phyloP scores from a whole-genome alignment of 176 grass and related monocot genomes.

The Carex pumila region DNA sequence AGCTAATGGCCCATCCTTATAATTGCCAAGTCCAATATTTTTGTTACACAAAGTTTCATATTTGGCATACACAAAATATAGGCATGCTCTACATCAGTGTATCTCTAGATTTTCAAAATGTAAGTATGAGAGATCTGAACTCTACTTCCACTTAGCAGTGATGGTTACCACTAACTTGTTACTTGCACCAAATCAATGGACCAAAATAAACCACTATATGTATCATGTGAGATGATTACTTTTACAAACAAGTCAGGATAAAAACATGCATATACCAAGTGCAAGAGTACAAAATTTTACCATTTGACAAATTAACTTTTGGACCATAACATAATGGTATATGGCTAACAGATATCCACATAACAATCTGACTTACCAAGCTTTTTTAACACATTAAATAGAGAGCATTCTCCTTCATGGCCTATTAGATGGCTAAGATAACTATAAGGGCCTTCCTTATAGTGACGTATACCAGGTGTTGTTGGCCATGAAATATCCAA shows the following conservation, averaged over 20 bases:
- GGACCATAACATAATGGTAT: background rate
- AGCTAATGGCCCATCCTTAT: constrained; percentile 91
- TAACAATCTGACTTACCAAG: constrained; percentile 54
- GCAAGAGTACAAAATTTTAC: background rate
- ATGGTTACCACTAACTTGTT: background rate
- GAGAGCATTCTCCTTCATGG: constrained; percentile 96
- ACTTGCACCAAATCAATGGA: background rate
- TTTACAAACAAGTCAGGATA: background rate
- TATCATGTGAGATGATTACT: background rate
- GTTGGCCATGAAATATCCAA: constrained; percentile 73
- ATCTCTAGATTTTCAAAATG: background rate
- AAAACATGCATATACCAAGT: background rate
- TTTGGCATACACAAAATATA: background rate
- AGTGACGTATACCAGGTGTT: constrained; percentile 59
- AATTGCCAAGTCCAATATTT: background rate
- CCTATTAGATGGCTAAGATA: constrained; percentile 84
- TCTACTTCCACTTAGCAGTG: background rate
- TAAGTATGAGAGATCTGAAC: background rate
- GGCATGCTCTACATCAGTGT: background rate
- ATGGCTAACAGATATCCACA: background rate
- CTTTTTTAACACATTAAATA: constrained; percentile 81
- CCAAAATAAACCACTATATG: background rate
- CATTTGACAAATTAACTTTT: background rate
- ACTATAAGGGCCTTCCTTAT: constrained; percentile 82
- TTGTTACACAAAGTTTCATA: background rate